Evolutionary conservation across 495 filamentous ascomycete species (phyloP).

Genomic region (Podospora pseudocomata): DNA sequence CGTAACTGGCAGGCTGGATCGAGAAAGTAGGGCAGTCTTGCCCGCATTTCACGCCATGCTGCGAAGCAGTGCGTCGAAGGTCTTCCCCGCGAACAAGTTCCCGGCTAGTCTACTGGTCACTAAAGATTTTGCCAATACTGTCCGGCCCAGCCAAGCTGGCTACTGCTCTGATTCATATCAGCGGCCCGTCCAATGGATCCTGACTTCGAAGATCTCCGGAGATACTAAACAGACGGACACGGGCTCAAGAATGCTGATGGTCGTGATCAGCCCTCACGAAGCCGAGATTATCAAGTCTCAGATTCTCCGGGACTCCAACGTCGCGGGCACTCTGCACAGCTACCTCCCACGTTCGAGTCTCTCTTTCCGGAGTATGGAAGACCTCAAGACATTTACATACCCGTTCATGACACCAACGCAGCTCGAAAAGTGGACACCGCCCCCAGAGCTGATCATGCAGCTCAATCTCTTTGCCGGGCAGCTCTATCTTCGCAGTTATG

Average conservation of each 20-base stretch:
- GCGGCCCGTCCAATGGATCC: slow-evolving; percentile 58
- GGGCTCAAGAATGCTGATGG: slow-evolving; percentile 22
- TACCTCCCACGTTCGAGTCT: slow-evolving; percentile 55
- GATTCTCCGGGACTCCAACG: slow-evolving; percentile 23
- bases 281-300: slow-evolving; percentile 49
- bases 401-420: slow-evolving; percentile 18
- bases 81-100: slow-evolving; percentile 34
- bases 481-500: slow-evolving; percentile 54
- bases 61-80: slow-evolving; percentile 28
- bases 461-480: slow-evolving; percentile 68
- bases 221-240: not conserved
- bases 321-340: slow-evolving; percentile 42
- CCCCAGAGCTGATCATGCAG: slow-evolving; percentile 34
- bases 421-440: slow-evolving; percentile 19
- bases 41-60: slow-evolving; percentile 49
- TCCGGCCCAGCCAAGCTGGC: slow-evolving; percentile 24
- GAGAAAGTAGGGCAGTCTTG: slow-evolving; percentile 34
- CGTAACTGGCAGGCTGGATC: slow-evolving; percentile 7
- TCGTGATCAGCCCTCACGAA: slow-evolving; percentile 63
- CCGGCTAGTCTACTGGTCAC: slow-evolving; percentile 49
- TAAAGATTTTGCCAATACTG: slow-evolving; percentile 52
- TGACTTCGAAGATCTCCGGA: slow-evolving; percentile 7
- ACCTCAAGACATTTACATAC: slow-evolving; percentile 42
- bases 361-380: slow-evolving; percentile 45
- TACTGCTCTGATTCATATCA: slow-evolving; percentile 49